phyloP scores from a whole-genome alignment of 495 filamentous ascomycete genomes.

The Talaromyces proteolyticus region DNA sequence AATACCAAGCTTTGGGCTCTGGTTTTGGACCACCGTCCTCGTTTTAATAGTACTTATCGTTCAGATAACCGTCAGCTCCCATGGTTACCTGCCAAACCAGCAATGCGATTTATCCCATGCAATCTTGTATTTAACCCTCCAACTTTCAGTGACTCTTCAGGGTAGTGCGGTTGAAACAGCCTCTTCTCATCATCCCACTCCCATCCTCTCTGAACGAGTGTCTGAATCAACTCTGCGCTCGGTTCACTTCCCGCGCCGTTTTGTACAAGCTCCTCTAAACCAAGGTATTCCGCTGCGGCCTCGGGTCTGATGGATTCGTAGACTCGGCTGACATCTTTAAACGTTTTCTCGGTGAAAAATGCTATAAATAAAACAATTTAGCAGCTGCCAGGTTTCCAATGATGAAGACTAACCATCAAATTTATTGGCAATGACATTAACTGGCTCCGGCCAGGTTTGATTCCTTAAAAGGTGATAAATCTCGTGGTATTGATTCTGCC shows the following conservation, averaged over 20 bases:
- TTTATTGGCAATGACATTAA: conserved; percentile 33
- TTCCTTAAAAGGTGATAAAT: conserved; percentile 36
- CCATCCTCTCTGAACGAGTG: conserved; percentile 39
- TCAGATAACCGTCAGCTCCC: no score
- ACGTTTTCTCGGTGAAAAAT: conserved; percentile 42
- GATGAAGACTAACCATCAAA: conserved; percentile 42
- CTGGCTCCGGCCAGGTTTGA: conserved; percentile 35
- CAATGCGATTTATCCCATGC: background rate
- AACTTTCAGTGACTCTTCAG: background rate
- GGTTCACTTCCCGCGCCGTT: conserved; percentile 22
- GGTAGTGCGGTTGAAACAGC: conserved; percentile 4
- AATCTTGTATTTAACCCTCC: background rate
- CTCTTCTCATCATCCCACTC: conserved; percentile 29
- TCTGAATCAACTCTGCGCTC: conserved; percentile 23
- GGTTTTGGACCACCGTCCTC: no score
- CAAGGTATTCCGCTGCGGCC: conserved; percentile 38
- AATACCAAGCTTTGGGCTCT: background rate
- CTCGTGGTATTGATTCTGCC: conserved; percentile 38
- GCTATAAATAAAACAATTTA: conserved; percentile 15
- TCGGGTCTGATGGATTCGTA: conserved; percentile 44
- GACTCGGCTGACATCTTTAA: conserved; percentile 38
- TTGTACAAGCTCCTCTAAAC: conserved; percentile 30
- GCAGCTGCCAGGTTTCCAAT: no score
- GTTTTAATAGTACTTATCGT: no score
- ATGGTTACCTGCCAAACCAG: conserved; percentile 12